Evolutionary conservation across 2,329 filamentous ascomycete genomes (phyloP).

Genomic region (Arthrobotrys iridis): DNA sequence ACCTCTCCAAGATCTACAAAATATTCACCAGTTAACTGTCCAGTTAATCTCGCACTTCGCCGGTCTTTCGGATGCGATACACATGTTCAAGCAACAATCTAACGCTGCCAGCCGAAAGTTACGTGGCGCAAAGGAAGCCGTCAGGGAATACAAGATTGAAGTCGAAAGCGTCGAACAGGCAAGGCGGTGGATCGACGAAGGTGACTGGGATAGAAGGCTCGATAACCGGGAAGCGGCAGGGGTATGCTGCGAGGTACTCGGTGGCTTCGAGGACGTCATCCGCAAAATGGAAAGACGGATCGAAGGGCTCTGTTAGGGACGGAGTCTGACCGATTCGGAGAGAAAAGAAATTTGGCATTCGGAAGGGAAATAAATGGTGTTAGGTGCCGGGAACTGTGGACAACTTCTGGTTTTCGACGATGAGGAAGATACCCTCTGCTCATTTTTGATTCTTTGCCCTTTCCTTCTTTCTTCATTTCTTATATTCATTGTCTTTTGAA

Average conservation of each 20-base stretch:
- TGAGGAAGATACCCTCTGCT: conserved; percentile 51
- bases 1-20: conserved; percentile 73
- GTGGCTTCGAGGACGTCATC: conserved; percentile 91
- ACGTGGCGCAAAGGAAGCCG: conserved; percentile 82
- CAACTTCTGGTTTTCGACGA: conserved; percentile 21
- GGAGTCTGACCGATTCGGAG: conserved; percentile 56
- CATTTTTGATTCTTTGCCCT: conserved; percentile 39
- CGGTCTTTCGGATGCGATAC: conserved; percentile 86
- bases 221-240: conserved; percentile 80
- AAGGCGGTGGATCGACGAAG: conserved; percentile 79
- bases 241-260: conserved; percentile 86
- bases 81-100: conserved; percentile 91
- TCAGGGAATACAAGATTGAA: conserved; percentile 84
- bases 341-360: conserved; percentile 42
- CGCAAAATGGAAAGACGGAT: conserved; percentile 82
- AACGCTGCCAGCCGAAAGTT: conserved; percentile 81
- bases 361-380: conserved; percentile 23
- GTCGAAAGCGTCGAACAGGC: conserved; percentile 84
- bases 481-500: conserved; percentile 26
- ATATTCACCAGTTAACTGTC: conserved; percentile 75
- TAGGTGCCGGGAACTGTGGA: conserved; percentile 29
- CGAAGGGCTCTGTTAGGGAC: conserved; percentile 69
- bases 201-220: conserved; percentile 83
- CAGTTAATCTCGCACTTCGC: conserved; percentile 83
- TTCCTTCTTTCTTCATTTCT: conserved; percentile 30